Evolutionary conservation across 164 flowering plant species (phyloP).

Genomic region (Liquidambar formosana): DNA sequence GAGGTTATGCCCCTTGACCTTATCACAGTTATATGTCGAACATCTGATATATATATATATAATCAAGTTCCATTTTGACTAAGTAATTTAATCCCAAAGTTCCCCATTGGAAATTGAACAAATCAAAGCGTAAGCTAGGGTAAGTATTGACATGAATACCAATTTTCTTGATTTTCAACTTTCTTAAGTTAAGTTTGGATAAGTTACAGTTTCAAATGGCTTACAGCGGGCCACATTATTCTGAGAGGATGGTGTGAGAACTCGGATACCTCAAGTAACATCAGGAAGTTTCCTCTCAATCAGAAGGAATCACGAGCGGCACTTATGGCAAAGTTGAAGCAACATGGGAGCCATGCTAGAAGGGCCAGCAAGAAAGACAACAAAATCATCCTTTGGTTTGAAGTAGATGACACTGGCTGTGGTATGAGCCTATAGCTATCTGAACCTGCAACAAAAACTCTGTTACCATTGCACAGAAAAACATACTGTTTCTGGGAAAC

Average conservation of each 20-base stretch:
- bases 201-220: constrained; percentile 11
- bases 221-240: constrained; percentile 84
- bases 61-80: too few species aligned
- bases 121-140: too few species aligned
- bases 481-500: not conserved
- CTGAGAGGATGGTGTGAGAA: constrained; percentile 89
- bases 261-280: constrained; percentile 23
- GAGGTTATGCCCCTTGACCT: not conserved
- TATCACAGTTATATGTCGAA: too few species aligned
- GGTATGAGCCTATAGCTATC: constrained; percentile 48
- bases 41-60: too few species aligned
- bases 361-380: constrained; percentile 52
- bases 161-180: too few species aligned
- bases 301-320: constrained; percentile 38
- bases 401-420: constrained; percentile 96
- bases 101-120: too few species aligned
- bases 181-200: constrained; percentile 2
- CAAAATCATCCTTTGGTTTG: constrained; percentile 73
- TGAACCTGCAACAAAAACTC: not conserved
- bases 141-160: too few species aligned
- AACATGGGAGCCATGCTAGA: constrained; percentile 40
- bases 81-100: too few species aligned
- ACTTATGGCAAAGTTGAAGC: constrained; percentile 48
- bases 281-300: constrained; percentile 25
- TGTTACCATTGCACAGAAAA: not conserved